These are phyloP conservation scores for Meira miltonrushii DNA, from an alignment of 1,284 basidiomycete species.

Conservation along the genomic window DNA sequence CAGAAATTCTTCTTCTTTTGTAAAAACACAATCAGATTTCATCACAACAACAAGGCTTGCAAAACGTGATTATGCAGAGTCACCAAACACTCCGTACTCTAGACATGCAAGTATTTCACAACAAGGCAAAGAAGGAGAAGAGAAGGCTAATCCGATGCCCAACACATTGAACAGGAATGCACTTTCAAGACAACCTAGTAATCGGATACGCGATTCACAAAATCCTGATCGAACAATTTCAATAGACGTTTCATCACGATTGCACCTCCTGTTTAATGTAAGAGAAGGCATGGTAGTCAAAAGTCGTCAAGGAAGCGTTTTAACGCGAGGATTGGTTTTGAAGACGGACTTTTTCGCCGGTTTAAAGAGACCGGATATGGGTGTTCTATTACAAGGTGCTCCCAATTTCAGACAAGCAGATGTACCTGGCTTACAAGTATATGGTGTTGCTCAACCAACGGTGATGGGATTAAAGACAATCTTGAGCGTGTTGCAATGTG, in stretches of 20 bases:
- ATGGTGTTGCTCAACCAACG: constrained; percentile 74
- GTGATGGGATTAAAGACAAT: constrained; percentile 87
- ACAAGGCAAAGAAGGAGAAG: background rate
- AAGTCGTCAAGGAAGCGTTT: constrained; percentile 76
- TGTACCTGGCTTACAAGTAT: constrained; percentile 55
- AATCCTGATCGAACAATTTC: no score
- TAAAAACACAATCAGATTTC: no score
- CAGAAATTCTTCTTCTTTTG: no score
- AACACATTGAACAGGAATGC: no score
- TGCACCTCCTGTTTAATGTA: background rate
- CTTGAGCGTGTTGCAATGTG: constrained; percentile 68
- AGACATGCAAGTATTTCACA: no score
- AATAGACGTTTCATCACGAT: no score
- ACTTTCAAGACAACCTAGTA: no score
- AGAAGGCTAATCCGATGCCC: background rate
- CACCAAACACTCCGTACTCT: no score
- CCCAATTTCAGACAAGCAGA: constrained; percentile 79
- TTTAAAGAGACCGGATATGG: constrained; percentile 63
- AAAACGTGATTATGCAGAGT: no score
- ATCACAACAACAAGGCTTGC: no score
- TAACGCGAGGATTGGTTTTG: constrained; percentile 82
- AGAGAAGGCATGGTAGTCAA: constrained; percentile 64
- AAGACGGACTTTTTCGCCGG: constrained; percentile 63
- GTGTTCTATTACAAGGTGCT: constrained; percentile 80
- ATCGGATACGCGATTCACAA: no score